Conservation (phyloP, 192 early-diverging fungal genomes). For the Geranomyces michiganensis region DNA sequence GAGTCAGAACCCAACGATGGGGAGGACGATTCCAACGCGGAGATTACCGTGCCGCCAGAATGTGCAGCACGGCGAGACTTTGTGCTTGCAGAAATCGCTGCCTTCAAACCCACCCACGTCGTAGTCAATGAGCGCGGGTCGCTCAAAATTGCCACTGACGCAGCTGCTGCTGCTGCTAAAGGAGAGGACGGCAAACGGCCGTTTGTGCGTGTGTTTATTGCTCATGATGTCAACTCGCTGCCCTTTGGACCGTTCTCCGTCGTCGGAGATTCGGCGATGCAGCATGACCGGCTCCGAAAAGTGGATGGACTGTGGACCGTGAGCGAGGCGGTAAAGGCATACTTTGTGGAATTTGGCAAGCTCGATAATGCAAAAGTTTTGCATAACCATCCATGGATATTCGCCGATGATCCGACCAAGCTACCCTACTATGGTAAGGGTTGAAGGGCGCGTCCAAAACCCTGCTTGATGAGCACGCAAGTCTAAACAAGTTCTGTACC, state of each 20-base stretch:
- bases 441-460: too few species aligned
- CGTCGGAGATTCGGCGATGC: conserved; percentile 3
- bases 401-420: conserved; percentile 6
- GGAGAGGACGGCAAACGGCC: too few species aligned
- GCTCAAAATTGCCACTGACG: conserved; percentile 35
- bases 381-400: conserved; percentile 31
- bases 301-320: conserved; percentile 36
- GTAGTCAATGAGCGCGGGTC: conserved; percentile 29
- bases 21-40: background rate
- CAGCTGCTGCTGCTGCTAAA: too few species aligned
- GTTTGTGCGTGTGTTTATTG: conserved; percentile 26
- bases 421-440: conserved; percentile 21
- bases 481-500: background rate
- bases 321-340: conserved; percentile 25
- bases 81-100: conserved; percentile 3
- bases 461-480: too few species aligned
- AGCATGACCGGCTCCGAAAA: conserved; percentile 20
- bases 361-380: conserved; percentile 24
- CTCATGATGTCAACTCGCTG: conserved; percentile 30
- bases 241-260: conserved; percentile 32
- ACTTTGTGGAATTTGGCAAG: conserved; percentile 20
- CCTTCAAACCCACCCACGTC: conserved; percentile 32
- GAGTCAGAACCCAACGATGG: background rate
- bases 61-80: conserved; percentile 8
- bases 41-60: background rate